These are phyloP conservation scores for Colletotrichum spaethianum DNA, from an alignment of 2,329 filamentous ascomycete genomes.

Conservation along the genomic window DNA sequence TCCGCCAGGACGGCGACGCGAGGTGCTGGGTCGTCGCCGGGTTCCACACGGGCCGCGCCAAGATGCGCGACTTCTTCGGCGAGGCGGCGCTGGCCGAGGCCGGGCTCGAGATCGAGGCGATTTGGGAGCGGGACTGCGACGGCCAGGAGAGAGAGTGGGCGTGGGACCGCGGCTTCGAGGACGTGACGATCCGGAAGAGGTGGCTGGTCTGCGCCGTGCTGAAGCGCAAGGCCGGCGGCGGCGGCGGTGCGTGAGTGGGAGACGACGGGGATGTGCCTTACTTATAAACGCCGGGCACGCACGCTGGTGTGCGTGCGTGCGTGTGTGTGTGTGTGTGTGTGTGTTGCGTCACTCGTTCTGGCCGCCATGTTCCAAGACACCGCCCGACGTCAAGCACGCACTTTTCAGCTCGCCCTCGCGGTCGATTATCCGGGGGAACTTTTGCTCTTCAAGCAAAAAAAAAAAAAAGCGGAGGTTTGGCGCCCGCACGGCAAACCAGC, in stretches of 20 bases:
- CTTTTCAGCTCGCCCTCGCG: conserved; percentile 12
- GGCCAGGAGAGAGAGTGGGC: conserved; percentile 74
- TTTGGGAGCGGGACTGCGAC: conserved; percentile 79
- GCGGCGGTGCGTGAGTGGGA: background rate
- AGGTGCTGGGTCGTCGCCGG: conserved; percentile 77
- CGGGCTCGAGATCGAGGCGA: conserved; percentile 73
- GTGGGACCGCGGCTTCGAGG: conserved; percentile 72
- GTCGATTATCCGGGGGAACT: background rate
- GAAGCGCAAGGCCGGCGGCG: conserved; percentile 49
- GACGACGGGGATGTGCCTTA: conserved; percentile 1
- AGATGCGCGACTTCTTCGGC: conserved; percentile 77
- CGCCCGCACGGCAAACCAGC: conserved; percentile 21
- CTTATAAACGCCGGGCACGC: conserved; percentile 15
- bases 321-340: too few species aligned
- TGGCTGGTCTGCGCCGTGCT: conserved; percentile 77
- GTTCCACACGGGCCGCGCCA: conserved; percentile 79
- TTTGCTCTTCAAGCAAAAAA: conserved; percentile 13
- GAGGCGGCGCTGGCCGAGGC: conserved; percentile 58
- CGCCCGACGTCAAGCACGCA: background rate
- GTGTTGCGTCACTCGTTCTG: background rate
- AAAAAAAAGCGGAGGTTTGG: background rate
- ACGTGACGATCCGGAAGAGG: conserved; percentile 74
- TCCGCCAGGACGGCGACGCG: conserved; percentile 60
- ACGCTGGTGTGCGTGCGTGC: background rate
- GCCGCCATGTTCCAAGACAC: background rate